Conservation (phyloP, 1,139 yeast genomes). For the Saccharomycopsis phalli region DNA sequence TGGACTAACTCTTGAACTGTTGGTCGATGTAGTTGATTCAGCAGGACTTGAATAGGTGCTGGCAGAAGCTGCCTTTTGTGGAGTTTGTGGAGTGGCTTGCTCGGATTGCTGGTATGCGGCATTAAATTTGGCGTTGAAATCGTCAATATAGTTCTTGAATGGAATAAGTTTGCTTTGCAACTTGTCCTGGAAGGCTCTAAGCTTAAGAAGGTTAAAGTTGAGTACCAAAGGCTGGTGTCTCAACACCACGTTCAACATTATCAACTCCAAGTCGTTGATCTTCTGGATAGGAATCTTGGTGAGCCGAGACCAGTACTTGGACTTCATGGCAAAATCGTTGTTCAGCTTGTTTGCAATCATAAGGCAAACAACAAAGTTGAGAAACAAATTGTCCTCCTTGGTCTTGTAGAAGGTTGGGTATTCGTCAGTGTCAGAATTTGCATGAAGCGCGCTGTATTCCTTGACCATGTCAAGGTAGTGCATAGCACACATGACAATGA, state of each 20-base stretch:
- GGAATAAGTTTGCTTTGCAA: slow-evolving; percentile 15
- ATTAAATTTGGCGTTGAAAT: slow-evolving; percentile 19
- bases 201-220: slow-evolving; percentile 19
- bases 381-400: slow-evolving; percentile 24
- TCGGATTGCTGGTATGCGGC: slow-evolving; percentile 8
- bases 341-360: slow-evolving; percentile 19
- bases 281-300: slow-evolving; percentile 19
- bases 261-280: slow-evolving; percentile 18
- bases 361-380: slow-evolving; percentile 21
- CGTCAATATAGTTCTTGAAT: slow-evolving; percentile 19
- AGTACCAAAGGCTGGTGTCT: slow-evolving; percentile 17
- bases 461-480: slow-evolving; percentile 19
- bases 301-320: slow-evolving; percentile 20
- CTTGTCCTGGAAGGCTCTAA: slow-evolving; percentile 14
- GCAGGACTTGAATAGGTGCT: slow-evolving; percentile 1
- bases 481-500: slow-evolving; percentile 18
- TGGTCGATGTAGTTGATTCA: slow-evolving; percentile 2
- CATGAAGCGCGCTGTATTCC: slow-evolving; percentile 4
- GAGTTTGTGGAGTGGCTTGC: slow-evolving; percentile 1
- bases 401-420: slow-evolving; percentile 25
- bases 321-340: slow-evolving; percentile 20
- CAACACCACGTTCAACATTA: slow-evolving; percentile 13
- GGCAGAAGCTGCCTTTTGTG: slow-evolving; percentile 5
- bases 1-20: slow-evolving; percentile 9
- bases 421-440: slow-evolving; percentile 10